These are phyloP conservation scores for Xylaria sp. DNA, from an alignment of 2,329 filamentous ascomycete species.

Conservation along the genomic window DNA sequence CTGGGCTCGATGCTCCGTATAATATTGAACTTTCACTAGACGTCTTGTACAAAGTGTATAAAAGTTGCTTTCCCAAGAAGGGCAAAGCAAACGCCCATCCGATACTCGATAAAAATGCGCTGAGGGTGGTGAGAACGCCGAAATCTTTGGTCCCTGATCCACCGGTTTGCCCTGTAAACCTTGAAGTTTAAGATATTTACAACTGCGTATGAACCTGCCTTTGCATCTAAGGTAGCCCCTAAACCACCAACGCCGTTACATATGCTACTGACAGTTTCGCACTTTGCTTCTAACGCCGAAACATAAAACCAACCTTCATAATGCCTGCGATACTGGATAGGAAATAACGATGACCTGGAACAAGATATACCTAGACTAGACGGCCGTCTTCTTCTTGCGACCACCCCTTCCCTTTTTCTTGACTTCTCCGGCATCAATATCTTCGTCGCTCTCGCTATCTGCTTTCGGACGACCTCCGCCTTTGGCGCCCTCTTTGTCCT, in stretches of 20 bases:
- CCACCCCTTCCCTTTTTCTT: conserved; percentile 55
- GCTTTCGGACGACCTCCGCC: conserved; percentile 46
- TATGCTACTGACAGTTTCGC: conserved; percentile 26
- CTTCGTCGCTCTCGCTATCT: conserved; percentile 61
- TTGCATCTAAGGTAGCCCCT: conserved; percentile 7
- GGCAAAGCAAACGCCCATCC: background rate
- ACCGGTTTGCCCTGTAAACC: conserved; percentile 11
- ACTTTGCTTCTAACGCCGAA: conserved; percentile 37
- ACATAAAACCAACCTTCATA: conserved; percentile 36
- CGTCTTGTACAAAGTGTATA: background rate
- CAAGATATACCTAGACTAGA: conserved; percentile 42
- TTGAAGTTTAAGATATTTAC: conserved; percentile 21
- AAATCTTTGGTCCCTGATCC: conserved; percentile 1
- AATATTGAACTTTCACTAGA: background rate
- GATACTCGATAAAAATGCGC: conserved; percentile 8
- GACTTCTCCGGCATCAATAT: conserved; percentile 50
- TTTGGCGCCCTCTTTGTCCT: conserved; percentile 56
- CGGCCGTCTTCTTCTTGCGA: conserved; percentile 56
- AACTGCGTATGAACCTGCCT: conserved; percentile 24
- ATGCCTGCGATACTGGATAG: conserved; percentile 33
- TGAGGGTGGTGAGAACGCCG: conserved; percentile 12
- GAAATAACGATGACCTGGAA: conserved; percentile 12
- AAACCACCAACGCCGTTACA: conserved; percentile 39
- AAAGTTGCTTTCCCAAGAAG: background rate
- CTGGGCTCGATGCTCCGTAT: background rate